These are phyloP conservation scores for Rhinocladiella mackenziei DNA, from an alignment of 2,329 filamentous ascomycete genomes.

Conservation along the genomic window DNA sequence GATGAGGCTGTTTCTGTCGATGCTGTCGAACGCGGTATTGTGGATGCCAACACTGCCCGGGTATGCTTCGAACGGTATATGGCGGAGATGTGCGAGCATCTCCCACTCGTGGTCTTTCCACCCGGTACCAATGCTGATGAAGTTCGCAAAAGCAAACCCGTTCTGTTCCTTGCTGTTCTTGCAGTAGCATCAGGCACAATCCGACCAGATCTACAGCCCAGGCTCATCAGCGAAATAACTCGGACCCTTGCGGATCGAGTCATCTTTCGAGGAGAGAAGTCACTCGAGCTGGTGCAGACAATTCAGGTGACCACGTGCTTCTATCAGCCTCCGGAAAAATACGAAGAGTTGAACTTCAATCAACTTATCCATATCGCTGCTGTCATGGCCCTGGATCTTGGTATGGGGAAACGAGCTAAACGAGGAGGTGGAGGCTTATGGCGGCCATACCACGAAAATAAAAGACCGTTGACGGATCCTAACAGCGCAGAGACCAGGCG, in stretches of 20 bases:
- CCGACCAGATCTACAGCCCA: conserved; percentile 54
- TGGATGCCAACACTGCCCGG: conserved; percentile 51
- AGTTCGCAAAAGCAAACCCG: conserved; percentile 55
- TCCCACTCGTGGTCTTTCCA: conserved; percentile 58
- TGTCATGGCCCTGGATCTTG: conserved; percentile 78
- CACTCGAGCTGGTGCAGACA: conserved; percentile 75
- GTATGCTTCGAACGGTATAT: conserved; percentile 56
- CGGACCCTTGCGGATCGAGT: conserved; percentile 69
- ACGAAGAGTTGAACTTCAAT: conserved; percentile 86
- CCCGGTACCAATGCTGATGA: conserved; percentile 51
- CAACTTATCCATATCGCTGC: conserved; percentile 77
- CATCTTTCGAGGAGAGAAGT: conserved; percentile 73
- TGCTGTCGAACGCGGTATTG: conserved; percentile 48
- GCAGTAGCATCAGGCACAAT: conserved; percentile 52
- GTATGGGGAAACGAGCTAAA: conserved; percentile 59
- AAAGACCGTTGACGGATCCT: conserved; percentile 41
- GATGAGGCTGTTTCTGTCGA: conserved; percentile 37
- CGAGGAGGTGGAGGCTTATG: conserved; percentile 36
- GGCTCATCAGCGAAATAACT: conserved; percentile 66
- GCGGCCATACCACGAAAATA: conserved; percentile 38
- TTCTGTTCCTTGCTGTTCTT: conserved; percentile 57
- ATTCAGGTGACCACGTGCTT: conserved; percentile 72
- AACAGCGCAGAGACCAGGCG: conserved; percentile 55
- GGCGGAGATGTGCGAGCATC: conserved; percentile 50
- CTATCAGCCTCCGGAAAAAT: conserved; percentile 79